A percentile compares a stretch with the other conserved stretches of the same genome.
Conservation (phyloP, 306 rosid genomes). For the Castanea mollissima region DNA sequence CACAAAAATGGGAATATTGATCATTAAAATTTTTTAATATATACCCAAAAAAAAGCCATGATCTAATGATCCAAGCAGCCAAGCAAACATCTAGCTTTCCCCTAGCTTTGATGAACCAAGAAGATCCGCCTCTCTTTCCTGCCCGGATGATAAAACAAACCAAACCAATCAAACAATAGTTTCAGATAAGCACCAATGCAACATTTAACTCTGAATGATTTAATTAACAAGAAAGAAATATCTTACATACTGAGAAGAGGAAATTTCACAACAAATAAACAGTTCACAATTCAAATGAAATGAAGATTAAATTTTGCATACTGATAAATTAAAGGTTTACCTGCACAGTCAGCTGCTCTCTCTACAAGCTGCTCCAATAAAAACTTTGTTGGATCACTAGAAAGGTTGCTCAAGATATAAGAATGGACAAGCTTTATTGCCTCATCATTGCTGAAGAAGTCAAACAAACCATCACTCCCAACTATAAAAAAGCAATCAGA, state of each 20-base stretch:
- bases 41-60: too few relatives aligned
- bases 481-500: conserved; percentile 73
- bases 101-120: too few relatives aligned
- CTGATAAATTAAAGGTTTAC: conserved; percentile 34
- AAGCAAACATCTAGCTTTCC: too few relatives aligned
- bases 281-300: neutral
- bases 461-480: conserved; percentile 94
- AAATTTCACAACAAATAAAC: neutral
- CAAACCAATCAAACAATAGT: too few relatives aligned
- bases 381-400: conserved; percentile 90
- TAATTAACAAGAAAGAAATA: neutral
- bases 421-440: conserved; percentile 73
- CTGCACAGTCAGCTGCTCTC: conserved; percentile 82
- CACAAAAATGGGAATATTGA: too few relatives aligned
- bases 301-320: conserved; percentile 1
- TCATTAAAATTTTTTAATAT: too few relatives aligned
- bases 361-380: conserved; percentile 75
- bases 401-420: conserved; percentile 65
- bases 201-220: neutral
- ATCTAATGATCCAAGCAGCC: too few relatives aligned
- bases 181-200: neutral
- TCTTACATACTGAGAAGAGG: neutral
- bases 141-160: too few relatives aligned
- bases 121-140: too few relatives aligned
- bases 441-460: conserved; percentile 89